Conservation (phyloP, 192 early-diverging fungal genomes). For the Paraglomus occultum region DNA sequence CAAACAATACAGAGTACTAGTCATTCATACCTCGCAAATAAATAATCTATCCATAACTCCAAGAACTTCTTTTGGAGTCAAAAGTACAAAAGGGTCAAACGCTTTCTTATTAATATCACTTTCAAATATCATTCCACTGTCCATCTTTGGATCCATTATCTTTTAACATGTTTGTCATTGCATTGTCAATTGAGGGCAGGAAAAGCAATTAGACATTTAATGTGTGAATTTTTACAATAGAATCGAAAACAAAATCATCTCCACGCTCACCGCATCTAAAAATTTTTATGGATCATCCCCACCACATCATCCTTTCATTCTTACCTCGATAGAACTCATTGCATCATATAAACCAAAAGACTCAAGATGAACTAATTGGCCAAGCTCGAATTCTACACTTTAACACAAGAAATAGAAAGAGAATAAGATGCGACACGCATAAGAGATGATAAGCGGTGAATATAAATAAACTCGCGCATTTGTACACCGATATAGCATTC, state of each 20-base stretch:
- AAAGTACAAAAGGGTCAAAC: slow-evolving; percentile 37
- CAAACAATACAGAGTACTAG: neutral
- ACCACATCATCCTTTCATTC: neutral
- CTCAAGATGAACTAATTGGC: slow-evolving; percentile 54
- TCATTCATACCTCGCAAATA: slow-evolving; percentile 44
- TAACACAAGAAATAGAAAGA: slow-evolving; percentile 18
- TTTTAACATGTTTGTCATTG: slow-evolving; percentile 6
- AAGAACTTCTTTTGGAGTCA: slow-evolving; percentile 41
- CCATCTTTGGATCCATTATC: slow-evolving; percentile 65
- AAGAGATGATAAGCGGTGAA: no score
- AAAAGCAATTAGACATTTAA: no score
- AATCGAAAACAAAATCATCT: no score
- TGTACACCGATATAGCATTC: neutral
- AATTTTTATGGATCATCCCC: neutral
- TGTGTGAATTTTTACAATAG: no score
- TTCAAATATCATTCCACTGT: slow-evolving; percentile 55
- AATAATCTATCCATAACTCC: slow-evolving; percentile 55
- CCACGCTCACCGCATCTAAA: no score
- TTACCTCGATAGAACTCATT: slow-evolving; percentile 60
- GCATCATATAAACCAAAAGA: slow-evolving; percentile 60
- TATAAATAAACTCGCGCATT: no score
- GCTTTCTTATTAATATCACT: slow-evolving; percentile 35
- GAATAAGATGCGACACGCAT: no score
- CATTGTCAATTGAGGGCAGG: no score
- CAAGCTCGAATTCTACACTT: slow-evolving; percentile 50